These are phyloP conservation scores for Aquilaria malaccensis DNA, from an alignment of 345 rosid genomes.

Conservation along the genomic window DNA sequence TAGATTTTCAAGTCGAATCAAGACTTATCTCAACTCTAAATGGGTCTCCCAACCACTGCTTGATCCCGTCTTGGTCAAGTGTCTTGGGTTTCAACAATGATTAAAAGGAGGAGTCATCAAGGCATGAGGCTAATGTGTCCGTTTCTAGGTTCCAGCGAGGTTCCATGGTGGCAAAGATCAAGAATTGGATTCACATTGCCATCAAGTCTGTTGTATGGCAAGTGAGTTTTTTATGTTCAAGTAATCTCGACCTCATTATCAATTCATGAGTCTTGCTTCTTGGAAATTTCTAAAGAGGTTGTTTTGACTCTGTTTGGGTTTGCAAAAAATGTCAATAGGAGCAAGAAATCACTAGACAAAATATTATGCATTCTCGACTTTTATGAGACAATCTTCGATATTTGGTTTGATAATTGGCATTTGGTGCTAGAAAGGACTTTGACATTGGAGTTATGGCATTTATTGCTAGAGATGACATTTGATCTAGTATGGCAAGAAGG, in stretches of 20 bases:
- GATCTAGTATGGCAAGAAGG: too few relatives aligned
- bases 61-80: slow-evolving; percentile 25
- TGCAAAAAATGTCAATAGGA: slow-evolving; percentile 58
- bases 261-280: slow-evolving; percentile 58
- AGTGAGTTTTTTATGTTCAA: slow-evolving; percentile 58
- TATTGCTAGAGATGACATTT: too few relatives aligned
- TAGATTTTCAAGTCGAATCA: slow-evolving; percentile 33
- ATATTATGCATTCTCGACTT: slow-evolving; percentile 58
- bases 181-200: slow-evolving; percentile 58
- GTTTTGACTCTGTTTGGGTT: slow-evolving; percentile 58
- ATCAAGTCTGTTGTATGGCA: slow-evolving; percentile 54
- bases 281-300: slow-evolving; percentile 54
- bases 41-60: slow-evolving; percentile 45
- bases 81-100: slow-evolving; percentile 19
- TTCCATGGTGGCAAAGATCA: slow-evolving; percentile 36
- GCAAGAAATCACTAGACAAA: slow-evolving; percentile 47
- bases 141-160: slow-evolving; percentile 24
- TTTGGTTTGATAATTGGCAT: slow-evolving; percentile 16
- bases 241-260: slow-evolving; percentile 48
- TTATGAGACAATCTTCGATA: slow-evolving; percentile 44
- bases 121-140: slow-evolving; percentile 27
- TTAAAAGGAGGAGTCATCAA: slow-evolving; percentile 22
- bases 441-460: too few relatives aligned
- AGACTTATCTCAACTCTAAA: slow-evolving; percentile 38
- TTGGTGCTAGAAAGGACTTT: too few relatives aligned